phyloP scores from a whole-genome alignment of 2,329 filamentous ascomycete genomes.

The Hymenoscyphus albidus region DNA sequence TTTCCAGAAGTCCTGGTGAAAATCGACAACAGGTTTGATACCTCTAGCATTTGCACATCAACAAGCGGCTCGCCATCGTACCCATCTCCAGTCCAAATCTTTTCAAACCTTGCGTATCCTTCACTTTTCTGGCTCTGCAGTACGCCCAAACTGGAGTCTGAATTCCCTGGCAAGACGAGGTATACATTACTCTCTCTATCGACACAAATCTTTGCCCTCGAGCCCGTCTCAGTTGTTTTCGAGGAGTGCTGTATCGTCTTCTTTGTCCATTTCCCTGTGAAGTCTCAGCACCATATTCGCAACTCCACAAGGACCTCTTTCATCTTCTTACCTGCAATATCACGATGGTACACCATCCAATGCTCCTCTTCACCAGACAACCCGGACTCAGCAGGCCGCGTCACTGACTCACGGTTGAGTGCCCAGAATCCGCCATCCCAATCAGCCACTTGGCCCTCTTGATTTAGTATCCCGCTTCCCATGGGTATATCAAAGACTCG shows the following conservation, averaged over 20 bases:
- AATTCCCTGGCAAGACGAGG: conserved; percentile 27
- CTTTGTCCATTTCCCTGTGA: conserved; percentile 23
- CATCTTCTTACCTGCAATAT: conserved; percentile 16
- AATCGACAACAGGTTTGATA: conserved; percentile 23
- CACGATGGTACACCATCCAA: conserved; percentile 27
- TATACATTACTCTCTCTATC: conserved; percentile 15
- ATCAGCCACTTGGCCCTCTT: conserved; percentile 27
- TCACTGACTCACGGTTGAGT: conserved; percentile 23
- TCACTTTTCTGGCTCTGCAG: conserved; percentile 14
- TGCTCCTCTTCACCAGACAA: conserved; percentile 8
- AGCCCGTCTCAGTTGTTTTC: conserved; percentile 24
- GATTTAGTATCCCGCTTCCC: conserved; percentile 28
- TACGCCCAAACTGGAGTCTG: conserved; percentile 24
- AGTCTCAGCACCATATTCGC: neutral
- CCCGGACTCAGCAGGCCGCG: neutral
- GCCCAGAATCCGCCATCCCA: conserved; percentile 26
- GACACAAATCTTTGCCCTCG: conserved; percentile 24
- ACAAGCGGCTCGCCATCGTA: conserved; percentile 29
- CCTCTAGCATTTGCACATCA: conserved; percentile 24
- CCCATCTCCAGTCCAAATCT: conserved; percentile 22
- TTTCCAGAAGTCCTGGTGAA: conserved; percentile 22
- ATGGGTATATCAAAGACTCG: conserved; percentile 28
- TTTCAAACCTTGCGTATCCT: conserved; percentile 12
- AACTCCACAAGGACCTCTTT: neutral
- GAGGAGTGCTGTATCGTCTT: conserved; percentile 12